Base-by-base conservation (phyloP, 169 alveolate species). In the Plasmodium malariae region DNA sequence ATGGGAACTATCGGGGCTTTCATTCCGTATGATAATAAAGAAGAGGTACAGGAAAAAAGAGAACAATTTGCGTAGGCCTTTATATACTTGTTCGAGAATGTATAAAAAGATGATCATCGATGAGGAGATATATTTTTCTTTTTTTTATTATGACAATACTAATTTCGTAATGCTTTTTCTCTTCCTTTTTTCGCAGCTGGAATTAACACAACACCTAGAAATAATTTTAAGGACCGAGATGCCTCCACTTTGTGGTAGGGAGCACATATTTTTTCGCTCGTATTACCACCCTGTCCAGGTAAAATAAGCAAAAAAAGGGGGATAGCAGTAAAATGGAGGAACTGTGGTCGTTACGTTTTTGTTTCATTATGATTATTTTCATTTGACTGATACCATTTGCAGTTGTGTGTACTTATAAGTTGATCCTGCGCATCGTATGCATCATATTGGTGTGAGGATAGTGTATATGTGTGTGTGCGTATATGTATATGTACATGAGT, bases 1-100 rank as follows among this genome's bases (percentile, higher is more conserved):
- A 96, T 97, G 97, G 99, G 99, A 17, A 83, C 98, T 3, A 94
- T 99, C 37, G 99, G 99, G 2, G 98, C 99, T 24, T 88, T 98
- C 40, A 92, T 97, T 17, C 99, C 99, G 48, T 97, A 98, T 93
- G 96, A 97, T 71, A 96, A 96, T 54, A 97, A 95, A 69, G 99
- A 98, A 74, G 99, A 99, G 72, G 91, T 94, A 71, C 65, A 87
- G 17, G 45, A 36, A 19, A 62, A 55, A 36, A 59, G 48, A 24
- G 17, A 28, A 21, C 9, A 45, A n/a, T n/a, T n/a, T n/a, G n/a
- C n/a, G n/a, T n/a, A n/a, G n/a, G n/a, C n/a, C n/a, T n/a, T n/a
- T n/a, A n/a, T n/a, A n/a, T n/a, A n/a, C n/a, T n/a, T n/a, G n/a
- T n/a, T n/a, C n/a, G n/a, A n/a, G n/a, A n/a, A n/a, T n/a, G n/a